Percentiles rank a stretch among this genome's conserved stretches.
phyloP scores from a whole-genome alignment of 495 filamentous ascomycete species.

The Daldinia vernicosa region DNA sequence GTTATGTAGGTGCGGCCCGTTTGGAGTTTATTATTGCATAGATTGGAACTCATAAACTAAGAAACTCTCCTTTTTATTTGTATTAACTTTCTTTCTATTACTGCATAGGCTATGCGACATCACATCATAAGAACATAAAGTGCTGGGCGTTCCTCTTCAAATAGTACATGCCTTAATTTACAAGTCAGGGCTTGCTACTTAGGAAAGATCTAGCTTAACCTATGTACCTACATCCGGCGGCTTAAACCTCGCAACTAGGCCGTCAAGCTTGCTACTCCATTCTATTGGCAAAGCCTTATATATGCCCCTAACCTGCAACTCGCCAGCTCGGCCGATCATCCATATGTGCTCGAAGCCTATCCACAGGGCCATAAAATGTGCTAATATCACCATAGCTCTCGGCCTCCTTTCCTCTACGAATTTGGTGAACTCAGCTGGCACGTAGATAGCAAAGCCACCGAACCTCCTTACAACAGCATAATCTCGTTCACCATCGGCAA shows the following conservation, averaged over 20 bases:
- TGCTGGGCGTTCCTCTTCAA: no score
- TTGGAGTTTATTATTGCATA: neutral
- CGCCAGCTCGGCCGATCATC: slow-evolving; percentile 52
- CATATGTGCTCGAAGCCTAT: slow-evolving; percentile 49
- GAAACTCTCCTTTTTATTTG: neutral
- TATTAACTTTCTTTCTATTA: neutral
- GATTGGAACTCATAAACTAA: neutral
- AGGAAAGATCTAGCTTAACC: neutral
- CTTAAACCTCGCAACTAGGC: slow-evolving; percentile 45
- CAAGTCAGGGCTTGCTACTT: neutral
- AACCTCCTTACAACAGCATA: slow-evolving; percentile 49
- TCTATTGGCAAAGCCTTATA: slow-evolving; percentile 49
- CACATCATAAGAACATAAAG: no score
- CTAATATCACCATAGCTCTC: slow-evolving; percentile 53
- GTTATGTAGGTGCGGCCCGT: slow-evolving; percentile 6
- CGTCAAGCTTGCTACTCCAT: slow-evolving; percentile 52
- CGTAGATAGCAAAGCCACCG: slow-evolving; percentile 49
- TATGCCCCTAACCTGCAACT: slow-evolving; percentile 52
- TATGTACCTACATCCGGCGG: slow-evolving; percentile 24
- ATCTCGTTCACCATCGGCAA: slow-evolving; percentile 40
- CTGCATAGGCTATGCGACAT: neutral
- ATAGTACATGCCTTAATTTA: neutral
- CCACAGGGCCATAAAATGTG: slow-evolving; percentile 51
- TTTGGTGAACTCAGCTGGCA: slow-evolving; percentile 48
- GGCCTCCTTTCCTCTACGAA: slow-evolving; percentile 51